Evolutionary conservation across 768 basidiomycete species (phyloP).

Genomic region (Macrolepiota dolichaula): DNA sequence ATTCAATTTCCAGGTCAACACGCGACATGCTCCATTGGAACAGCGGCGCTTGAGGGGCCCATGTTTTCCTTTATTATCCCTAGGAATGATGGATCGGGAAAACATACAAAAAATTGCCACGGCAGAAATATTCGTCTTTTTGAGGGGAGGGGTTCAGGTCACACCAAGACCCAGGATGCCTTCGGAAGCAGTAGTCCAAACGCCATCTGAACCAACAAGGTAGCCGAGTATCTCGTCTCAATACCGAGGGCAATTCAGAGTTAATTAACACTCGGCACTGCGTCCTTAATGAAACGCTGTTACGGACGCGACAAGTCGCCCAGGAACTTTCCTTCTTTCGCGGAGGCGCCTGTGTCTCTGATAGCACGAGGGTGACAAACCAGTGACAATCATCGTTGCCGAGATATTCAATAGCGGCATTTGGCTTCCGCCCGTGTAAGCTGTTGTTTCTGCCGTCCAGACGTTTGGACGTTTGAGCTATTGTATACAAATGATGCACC

Average conservation of each 20-base stretch:
- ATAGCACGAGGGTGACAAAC: not conserved
- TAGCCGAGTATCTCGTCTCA: not conserved
- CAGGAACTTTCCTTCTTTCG: not conserved
- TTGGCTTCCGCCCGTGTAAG: not conserved
- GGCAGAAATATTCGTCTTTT: conserved; percentile 5
- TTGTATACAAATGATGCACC: not conserved
- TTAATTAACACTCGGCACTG: not conserved
- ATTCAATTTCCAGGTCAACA: not conserved
- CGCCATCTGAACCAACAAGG: not conserved
- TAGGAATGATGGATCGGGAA: conserved; percentile 2
- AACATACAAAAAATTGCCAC: not conserved
- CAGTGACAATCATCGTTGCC: not conserved
- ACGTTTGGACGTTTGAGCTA: not conserved
- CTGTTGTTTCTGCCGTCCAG: not conserved
- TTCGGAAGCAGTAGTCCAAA: conserved; percentile 1
- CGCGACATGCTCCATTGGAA: not conserved
- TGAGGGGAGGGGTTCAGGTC: not conserved
- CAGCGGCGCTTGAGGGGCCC: not conserved
- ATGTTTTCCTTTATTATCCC: not conserved
- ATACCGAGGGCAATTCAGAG: conserved; percentile 1
- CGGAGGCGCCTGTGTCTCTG: not conserved
- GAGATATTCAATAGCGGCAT: not conserved
- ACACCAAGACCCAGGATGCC: not conserved
- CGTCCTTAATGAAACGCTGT: conserved; percentile 2
- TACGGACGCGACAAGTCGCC: not conserved